These are phyloP conservation scores for Moricandia arvensis DNA, from an alignment of 345 rosid species.

Conservation along the genomic window DNA sequence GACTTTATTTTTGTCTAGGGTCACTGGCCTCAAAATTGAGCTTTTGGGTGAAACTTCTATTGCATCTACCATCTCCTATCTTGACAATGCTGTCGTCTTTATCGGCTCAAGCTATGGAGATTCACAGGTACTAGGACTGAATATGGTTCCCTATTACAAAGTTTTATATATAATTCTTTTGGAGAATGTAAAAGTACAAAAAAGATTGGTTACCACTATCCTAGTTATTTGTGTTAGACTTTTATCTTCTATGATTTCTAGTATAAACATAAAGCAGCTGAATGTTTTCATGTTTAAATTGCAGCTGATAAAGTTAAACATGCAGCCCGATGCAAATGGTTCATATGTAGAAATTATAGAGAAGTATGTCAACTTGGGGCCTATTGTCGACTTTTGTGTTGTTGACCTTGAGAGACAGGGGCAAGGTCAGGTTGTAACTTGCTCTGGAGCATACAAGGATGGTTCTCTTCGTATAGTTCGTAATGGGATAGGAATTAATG, in stretches of 20 bases:
- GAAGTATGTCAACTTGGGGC: slow-evolving; percentile 88
- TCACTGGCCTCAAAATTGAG: slow-evolving; percentile 85
- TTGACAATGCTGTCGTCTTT: slow-evolving; percentile 83
- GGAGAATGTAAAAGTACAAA: neutral
- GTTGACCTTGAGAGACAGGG: slow-evolving; percentile 99
- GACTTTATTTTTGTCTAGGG: slow-evolving; percentile 45
- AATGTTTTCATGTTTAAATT: neutral
- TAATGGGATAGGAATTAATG: slow-evolving; percentile 96
- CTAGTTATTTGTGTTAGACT: slow-evolving; percentile 10
- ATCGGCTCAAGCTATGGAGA: slow-evolving; percentile 97
- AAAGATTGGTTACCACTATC: neutral
- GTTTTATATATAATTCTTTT: neutral
- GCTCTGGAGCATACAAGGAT: slow-evolving; percentile 96
- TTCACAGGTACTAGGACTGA: slow-evolving; percentile 61
- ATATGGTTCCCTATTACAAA: neutral
- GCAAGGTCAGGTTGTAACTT: slow-evolving; percentile 96
- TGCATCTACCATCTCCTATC: slow-evolving; percentile 88
- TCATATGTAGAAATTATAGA: slow-evolving; percentile 88
- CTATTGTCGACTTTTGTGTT: slow-evolving; percentile 88
- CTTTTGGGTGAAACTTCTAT: slow-evolving; percentile 90
- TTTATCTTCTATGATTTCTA: neutral
- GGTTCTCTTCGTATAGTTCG: slow-evolving; percentile 96
- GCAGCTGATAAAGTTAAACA: slow-evolving; percentile 84
- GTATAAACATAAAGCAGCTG: neutral
- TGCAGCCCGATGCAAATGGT: slow-evolving; percentile 85